Evolutionary conservation across 2,329 filamentous ascomycete genomes (phyloP).

Genomic region (Botrytis hyacinthi): DNA sequence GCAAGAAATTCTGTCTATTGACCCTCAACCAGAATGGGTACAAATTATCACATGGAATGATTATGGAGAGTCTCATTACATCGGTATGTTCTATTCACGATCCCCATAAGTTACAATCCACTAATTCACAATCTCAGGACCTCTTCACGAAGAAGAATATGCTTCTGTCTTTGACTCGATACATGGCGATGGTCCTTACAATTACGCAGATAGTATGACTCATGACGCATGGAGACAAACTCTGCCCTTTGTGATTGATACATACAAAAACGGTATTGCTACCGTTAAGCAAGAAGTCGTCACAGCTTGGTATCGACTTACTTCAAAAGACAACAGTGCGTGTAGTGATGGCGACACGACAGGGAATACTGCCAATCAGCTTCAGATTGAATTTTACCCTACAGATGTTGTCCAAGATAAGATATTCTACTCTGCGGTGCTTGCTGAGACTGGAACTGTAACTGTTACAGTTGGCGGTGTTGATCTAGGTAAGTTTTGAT

Average conservation of each 20-base stretch:
- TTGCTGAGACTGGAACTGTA: not conserved
- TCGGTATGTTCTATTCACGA: not conserved
- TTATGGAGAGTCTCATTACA: constrained; percentile 12
- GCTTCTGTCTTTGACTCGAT: not conserved
- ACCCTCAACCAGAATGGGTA: constrained; percentile 9
- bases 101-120: not conserved
- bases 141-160: not conserved
- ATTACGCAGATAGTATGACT: not conserved
- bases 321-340: not conserved
- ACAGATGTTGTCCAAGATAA: not conserved
- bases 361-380: not conserved
- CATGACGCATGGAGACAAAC: not conserved
- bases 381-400: not conserved
- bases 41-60: constrained; percentile 8
- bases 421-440: not conserved
- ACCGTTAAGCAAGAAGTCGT: not conserved
- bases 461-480: not conserved
- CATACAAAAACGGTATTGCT: not conserved
- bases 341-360: not conserved
- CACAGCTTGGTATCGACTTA: not conserved
- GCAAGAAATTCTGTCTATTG: not conserved
- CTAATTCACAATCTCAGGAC: not conserved
- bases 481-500: not conserved
- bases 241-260: not conserved
- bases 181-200: not conserved